Base-by-base conservation (phyloP, 2,329 filamentous ascomycete genomes). In the Thielaviopsis musarum region DNA sequence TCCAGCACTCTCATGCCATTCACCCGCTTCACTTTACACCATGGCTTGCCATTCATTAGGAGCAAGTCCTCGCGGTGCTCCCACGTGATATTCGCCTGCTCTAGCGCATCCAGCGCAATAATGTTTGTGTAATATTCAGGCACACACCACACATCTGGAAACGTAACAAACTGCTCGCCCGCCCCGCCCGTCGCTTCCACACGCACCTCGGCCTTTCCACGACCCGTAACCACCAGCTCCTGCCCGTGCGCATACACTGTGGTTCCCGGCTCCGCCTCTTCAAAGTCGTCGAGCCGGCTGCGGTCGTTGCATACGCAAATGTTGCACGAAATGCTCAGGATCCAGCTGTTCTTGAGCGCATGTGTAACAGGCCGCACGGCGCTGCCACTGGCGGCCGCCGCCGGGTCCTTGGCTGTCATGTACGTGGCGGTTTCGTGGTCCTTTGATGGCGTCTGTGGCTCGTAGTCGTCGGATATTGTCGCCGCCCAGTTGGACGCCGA, bases 71-170 rank as follows among this genome's bases (percentile, higher is more conserved):
- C 57, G 17, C 53, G 52, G 53, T 61, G 60, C 17, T 53, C 51
- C 60, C 60, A 61, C n/a, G 54, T 56, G 24, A 61, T 58, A 5
- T 54, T 49, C 28, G 54, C 49, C 10, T 52, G 30, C 49, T 61
- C 60, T 21, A 61, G 26, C 12, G 60, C 57, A 38, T 54, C 52
- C 41, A 61, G 17, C 19, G 60, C 53, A 53, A 61, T 57, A 19
- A 61, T 38, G 38, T 61, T 61, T 22, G 60, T 61, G 45, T 61
- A 61, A 48, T 61, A 61, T 5, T 49, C 53, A 6, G 60, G 60
- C 17, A 61, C 56, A 21, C 53, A 56, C 57, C 30, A 57, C 13
- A 61, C 60, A 28, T 59, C 57, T 2, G 60, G 57, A 52, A 61
- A 61, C 5, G 57, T 61, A 19, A 61, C 60, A 49, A 57, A 59